Evolutionary conservation across 2,329 filamentous ascomycete genomes (phyloP).

Genomic region (Uncinocarpus reesii): DNA sequence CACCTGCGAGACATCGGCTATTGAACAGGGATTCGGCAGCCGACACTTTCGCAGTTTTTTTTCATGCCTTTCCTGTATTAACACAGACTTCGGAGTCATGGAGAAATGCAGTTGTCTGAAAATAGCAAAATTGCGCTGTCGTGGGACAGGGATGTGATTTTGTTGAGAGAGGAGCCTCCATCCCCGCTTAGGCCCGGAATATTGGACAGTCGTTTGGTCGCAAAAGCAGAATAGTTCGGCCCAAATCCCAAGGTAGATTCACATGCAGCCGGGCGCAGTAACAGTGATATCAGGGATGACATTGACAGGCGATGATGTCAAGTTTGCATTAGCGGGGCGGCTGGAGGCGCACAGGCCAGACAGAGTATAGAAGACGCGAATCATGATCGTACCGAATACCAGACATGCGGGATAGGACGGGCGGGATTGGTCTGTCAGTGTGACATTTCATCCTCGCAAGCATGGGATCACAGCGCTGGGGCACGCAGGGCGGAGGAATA

Average conservation of each 20-base stretch:
- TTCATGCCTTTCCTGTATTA: too few relatives aligned
- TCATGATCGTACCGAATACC: conserved; percentile 5
- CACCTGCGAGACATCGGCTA: conserved; percentile 5
- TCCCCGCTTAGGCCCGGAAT: conserved; percentile 6
- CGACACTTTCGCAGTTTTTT: too few relatives aligned
- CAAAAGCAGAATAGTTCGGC: neutral
- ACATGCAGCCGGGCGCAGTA: conserved; percentile 7
- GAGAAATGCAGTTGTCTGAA: neutral
- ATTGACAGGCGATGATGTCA: conserved; percentile 9
- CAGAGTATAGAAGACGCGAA: neutral
- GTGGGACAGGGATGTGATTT: conserved; percentile 1
- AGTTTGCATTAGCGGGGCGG: conserved; percentile 6
- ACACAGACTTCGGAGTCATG: neutral
- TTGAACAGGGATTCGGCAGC: conserved; percentile 6
- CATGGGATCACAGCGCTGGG: neutral
- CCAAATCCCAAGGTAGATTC: conserved; percentile 8
- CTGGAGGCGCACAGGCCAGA: conserved; percentile 1
- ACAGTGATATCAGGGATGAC: neutral
- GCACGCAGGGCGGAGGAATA: neutral
- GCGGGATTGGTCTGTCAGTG: conserved; percentile 1
- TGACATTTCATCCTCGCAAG: conserved; percentile 1
- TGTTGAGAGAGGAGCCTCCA: neutral
- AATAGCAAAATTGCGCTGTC: neutral
- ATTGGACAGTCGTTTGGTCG: neutral
- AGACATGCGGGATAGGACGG: neutral